Base-by-base conservation (phyloP, 202 grass and related monocot genomes). In the Tripidium arundinaceum region DNA sequence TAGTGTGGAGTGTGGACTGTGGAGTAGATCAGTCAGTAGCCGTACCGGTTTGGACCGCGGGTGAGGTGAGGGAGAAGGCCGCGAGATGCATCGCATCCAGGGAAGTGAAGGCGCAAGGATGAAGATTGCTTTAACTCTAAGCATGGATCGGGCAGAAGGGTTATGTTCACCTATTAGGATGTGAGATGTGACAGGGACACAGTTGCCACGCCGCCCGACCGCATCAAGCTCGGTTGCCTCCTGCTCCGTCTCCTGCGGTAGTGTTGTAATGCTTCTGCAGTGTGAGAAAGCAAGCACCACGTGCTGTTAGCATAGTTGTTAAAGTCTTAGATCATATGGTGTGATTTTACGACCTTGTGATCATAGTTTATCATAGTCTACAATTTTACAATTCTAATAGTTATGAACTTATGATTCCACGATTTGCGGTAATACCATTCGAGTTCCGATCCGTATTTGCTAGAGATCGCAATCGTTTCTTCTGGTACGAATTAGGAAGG, bases 41-140 rank as follows among this genome's bases (percentile, higher is more conserved):
- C 38, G 61, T 80, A 27, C 46, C 2, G 42, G 40, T 72, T 24
- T 43, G 28, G 2, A 0, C 37, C 37, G 65, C 5, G 65, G n/a
- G 10, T 11, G 19, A 39, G 64, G 36, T 22, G n/a, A 24, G n/a
- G 52, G n/a, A 3, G 49, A 3, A n/a, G 40, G 31, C 37, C 0
- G 33, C 19, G 9, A 57, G 42, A 31, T 22, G 50, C 80, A 84
- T 75, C 33, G 31, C 31, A 33, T 33, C 31, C 6, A 19, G 37
- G 21, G 25, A 27, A 6, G 3, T 6, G 68, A 47, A 68, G 38
- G 38, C 21, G 13, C 70, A 49, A 55, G 37, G 66, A 72, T 39
- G 22, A 79, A 28, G 22, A 8, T 83, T 66, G 68, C 85, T 83
- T 83, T 87, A 10, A 7, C 25, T 26, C 26, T 59, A 78, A 72